Base-by-base conservation (phyloP, 1,284 basidiomycete genomes). In the Ceratobasidium sp. region DNA sequence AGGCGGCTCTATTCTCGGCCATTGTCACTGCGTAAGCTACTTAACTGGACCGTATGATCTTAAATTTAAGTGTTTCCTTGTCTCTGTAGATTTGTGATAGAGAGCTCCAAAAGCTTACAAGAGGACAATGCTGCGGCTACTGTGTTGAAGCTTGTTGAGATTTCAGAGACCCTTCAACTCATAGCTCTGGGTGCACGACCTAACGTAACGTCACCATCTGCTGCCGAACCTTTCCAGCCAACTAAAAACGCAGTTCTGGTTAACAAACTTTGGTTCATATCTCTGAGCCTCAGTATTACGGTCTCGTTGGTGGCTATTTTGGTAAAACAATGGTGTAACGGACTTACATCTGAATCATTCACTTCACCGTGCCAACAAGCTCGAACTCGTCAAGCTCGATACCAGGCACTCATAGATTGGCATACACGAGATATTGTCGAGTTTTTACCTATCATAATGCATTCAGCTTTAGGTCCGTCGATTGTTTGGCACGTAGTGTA, bases 1-100 rank as follows among this genome's bases (percentile, higher is more conserved):
- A 69, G 64, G 64, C 64, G 5, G 41, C 32, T 2, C 55, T 69
- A 14, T 69, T 69, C 23, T 66, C 63, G 2, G 50, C 63, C 8
- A 26, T 66, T 11, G 63, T 66, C 13, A 66, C 63, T 26, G 49
- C 44, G 63, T 66, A 66, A 43, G 63, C n/a, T n/a, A n/a, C n/a
- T n/a, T n/a, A n/a, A n/a, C n/a, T 21, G 13, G n/a, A n/a, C n/a
- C n/a, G n/a, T n/a, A n/a, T n/a, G n/a, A 46, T n/a, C n/a, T n/a
- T 11, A 26, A 6, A 26, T n/a, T 18, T 11, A 13, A 35, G 2
- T 41, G 2, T 43, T 14, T 21, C 32, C 21, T 35, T 57, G 54
- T 35, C 18, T 9, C 32, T 21, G 30, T 52, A 66, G 63, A 16
- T 66, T 66, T 26, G 11, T 66, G n/a, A 66, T 66, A 16, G 63